A percentile compares a stretch with the other conserved stretches of the same genome.
Evolutionary conservation across 164 flowering plant genomes (phyloP).

Genomic region (Vitis rupestris): DNA sequence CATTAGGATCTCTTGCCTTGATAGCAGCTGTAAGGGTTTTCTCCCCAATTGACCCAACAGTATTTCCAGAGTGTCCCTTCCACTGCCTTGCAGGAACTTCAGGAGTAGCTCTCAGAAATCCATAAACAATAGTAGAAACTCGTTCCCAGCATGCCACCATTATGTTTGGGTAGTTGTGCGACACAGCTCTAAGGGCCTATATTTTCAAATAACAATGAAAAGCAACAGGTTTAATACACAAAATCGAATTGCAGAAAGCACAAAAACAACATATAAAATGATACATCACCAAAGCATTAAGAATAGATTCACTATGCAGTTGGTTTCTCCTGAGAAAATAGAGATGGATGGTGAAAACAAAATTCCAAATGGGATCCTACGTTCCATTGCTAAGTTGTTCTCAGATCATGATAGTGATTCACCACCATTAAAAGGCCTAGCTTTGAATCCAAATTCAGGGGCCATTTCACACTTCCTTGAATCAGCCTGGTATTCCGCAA

Average conservation of each 20-base stretch:
- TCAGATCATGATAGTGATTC: too few relatives aligned
- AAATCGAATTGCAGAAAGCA: background rate
- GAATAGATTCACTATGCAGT: too few relatives aligned
- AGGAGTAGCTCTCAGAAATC: constrained; percentile 29
- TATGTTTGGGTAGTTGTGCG: constrained; percentile 79
- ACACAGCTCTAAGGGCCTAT: constrained; percentile 79
- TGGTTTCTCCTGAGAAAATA: too few relatives aligned
- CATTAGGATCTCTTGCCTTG: constrained; percentile 40
- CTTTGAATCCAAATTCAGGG: too few relatives aligned
- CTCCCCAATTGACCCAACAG: constrained; percentile 38
- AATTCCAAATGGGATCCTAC: too few relatives aligned
- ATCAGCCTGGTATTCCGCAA: too few relatives aligned
- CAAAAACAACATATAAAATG: too few relatives aligned
- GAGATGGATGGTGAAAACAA: too few relatives aligned
- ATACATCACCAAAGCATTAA: too few relatives aligned
- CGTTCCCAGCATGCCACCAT: constrained; percentile 63
- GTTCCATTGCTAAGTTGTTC: too few relatives aligned
- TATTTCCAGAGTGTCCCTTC: constrained; percentile 43
- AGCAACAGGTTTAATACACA: background rate
- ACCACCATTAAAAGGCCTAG: too few relatives aligned
- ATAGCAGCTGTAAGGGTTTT: constrained; percentile 55
- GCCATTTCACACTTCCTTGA: too few relatives aligned
- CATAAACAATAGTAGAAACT: constrained; percentile 47
- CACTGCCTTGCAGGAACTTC: constrained; percentile 34
- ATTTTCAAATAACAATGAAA: constrained; percentile 6